Percentiles rank a stretch among this genome's conserved stretches.
These are phyloP conservation scores for Candida adriatica DNA, from an alignment of 805 yeast genomes.

Conservation along the genomic window DNA sequence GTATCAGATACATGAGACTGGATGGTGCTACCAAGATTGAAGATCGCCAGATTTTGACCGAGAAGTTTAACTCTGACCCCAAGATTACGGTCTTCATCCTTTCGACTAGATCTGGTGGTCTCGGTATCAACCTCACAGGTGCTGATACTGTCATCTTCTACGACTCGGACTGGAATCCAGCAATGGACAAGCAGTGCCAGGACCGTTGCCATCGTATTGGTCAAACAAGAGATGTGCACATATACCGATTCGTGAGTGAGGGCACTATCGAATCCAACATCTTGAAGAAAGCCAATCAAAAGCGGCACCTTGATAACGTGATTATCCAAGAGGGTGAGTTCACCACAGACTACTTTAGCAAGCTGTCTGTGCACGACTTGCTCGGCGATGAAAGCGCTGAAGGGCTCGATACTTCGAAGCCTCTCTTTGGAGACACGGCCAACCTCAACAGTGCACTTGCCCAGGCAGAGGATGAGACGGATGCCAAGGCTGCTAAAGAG, in stretches of 20 bases:
- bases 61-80: conserved; percentile 81
- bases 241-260: conserved; percentile 92
- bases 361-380: conserved; percentile 77
- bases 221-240: conserved; percentile 95
- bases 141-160: conserved; percentile 98
- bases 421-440: conserved; percentile 28
- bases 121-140: conserved; percentile 95
- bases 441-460: conserved; percentile 61
- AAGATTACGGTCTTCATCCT: conserved; percentile 85
- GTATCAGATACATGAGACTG: conserved; percentile 86
- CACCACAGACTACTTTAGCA: conserved; percentile 92
- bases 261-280: conserved; percentile 95
- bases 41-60: conserved; percentile 92
- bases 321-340: conserved; percentile 97
- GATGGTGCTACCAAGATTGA: conserved; percentile 98
- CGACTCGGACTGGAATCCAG: conserved; percentile 99
- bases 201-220: conserved; percentile 99
- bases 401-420: conserved; percentile 26
- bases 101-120: conserved; percentile 95
- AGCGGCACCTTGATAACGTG: conserved; percentile 86
- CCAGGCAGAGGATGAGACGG: conserved; percentile 93
- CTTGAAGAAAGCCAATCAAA: conserved; percentile 88
- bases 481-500: conserved; percentile 78
- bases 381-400: conserved; percentile 41
- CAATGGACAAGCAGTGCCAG: conserved; percentile 99